A percentile compares a stretch with the other conserved stretches of the same genome.
Conservation (phyloP, 116 monocot species). For the Trichopus zeylanicus region DNA sequence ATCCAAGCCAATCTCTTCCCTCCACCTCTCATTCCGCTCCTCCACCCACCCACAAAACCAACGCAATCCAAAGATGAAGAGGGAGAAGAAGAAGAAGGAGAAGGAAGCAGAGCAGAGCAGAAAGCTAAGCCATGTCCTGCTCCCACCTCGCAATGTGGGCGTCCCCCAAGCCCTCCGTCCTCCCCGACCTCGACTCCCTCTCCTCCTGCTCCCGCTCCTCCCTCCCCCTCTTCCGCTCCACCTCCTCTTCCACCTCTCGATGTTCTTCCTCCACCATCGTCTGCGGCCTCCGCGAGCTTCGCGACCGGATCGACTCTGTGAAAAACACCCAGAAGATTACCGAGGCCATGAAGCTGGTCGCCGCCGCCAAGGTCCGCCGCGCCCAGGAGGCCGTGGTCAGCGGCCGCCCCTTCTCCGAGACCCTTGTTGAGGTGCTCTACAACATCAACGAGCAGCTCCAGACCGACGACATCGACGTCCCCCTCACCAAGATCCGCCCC, state of each 20-base stretch:
- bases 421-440: conserved; percentile 81
- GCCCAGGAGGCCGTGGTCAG: conserved; percentile 85
- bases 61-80: too few species aligned
- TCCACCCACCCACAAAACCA: too few species aligned
- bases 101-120: too few species aligned
- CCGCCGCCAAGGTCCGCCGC: conserved; percentile 85
- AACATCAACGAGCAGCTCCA: conserved; percentile 84
- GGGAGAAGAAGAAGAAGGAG: too few species aligned
- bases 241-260: conserved; percentile 4
- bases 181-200: too few species aligned
- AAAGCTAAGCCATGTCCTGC: too few species aligned
- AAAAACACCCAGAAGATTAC: conserved; percentile 93
- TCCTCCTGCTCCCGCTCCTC: too few species aligned
- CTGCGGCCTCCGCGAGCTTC: conserved; percentile 66
- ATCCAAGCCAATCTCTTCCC: too few species aligned
- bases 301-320: conserved; percentile 73
- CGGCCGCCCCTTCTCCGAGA: conserved; percentile 84
- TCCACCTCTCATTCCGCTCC: too few species aligned
- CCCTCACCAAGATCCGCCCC: conserved; percentile 58
- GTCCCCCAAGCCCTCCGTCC: too few species aligned
- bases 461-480: conserved; percentile 74
- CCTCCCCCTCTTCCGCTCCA: too few species aligned
- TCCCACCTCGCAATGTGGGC: too few species aligned
- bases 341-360: conserved; percentile 96
- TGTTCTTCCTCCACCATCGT: conserved; percentile 31